Percentiles rank a stretch among this genome's conserved stretches.
Conservation (phyloP, 306 rosid genomes). For the Casuarina glauca region DNA sequence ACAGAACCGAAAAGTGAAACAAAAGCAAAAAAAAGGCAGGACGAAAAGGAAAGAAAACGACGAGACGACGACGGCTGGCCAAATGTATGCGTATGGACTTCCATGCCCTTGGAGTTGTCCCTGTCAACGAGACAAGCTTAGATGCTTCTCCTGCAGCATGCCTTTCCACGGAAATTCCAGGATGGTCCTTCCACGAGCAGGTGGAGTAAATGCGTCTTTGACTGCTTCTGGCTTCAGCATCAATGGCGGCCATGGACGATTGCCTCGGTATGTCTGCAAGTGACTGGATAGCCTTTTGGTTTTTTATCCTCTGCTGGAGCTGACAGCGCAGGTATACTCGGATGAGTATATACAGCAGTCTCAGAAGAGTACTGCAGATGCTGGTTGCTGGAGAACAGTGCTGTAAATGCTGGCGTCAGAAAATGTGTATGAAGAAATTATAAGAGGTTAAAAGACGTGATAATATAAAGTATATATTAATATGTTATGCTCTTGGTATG, state of each 20-base stretch:
- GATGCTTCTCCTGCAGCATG: constrained; percentile 20
- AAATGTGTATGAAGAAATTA: no score
- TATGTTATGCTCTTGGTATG: no score
- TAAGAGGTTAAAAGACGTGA: no score
- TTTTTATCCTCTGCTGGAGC: no score
- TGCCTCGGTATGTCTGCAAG: constrained; percentile 4
- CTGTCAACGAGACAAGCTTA: background rate
- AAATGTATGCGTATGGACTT: background rate
- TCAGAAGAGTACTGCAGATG: no score
- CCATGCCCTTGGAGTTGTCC: constrained; percentile 1
- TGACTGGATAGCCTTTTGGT: no score
- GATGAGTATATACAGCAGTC: no score
- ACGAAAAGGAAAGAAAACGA: background rate
- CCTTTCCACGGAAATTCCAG: background rate
- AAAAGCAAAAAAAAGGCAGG: background rate
- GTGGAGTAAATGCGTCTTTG: background rate
- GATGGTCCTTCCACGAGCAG: background rate
- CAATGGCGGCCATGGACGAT: background rate
- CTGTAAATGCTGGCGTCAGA: no score
- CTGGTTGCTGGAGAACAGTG: no score
- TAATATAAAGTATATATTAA: no score
- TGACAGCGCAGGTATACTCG: no score
- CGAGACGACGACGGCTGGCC: background rate
- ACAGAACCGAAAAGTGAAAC: background rate
- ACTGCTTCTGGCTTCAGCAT: background rate